phyloP scores from a whole-genome alignment of 2,329 filamentous ascomycete genomes.

The Cryphonectria naterciae region DNA sequence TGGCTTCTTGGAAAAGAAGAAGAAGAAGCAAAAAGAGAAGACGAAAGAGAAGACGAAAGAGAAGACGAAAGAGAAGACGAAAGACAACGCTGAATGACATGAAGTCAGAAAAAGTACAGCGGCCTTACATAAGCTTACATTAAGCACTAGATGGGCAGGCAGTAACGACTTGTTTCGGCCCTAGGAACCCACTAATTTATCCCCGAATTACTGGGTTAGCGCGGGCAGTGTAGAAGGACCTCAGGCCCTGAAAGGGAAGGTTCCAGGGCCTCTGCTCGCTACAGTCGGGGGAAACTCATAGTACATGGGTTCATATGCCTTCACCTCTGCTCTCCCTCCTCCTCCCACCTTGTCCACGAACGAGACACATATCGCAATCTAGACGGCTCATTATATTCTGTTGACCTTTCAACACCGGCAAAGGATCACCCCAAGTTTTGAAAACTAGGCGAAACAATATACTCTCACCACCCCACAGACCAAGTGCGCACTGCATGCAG shows the following conservation, averaged over 20 bases:
- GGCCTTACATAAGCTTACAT: slow-evolving; percentile 25
- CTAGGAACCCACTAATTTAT: not conserved
- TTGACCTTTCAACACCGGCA: not conserved
- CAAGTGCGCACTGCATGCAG: not conserved
- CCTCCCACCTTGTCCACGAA: not conserved
- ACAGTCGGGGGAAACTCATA: not conserved
- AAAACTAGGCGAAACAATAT: not conserved
- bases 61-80: slow-evolving; percentile 31
- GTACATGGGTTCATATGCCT: not conserved
- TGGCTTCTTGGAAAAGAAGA: too few relatives aligned
- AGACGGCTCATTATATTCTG: not conserved
- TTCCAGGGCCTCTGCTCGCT: not conserved
- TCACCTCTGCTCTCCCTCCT: too few relatives aligned
- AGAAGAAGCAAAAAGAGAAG: too few relatives aligned
- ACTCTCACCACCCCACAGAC: not conserved
- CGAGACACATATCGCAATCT: not conserved
- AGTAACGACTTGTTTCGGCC: not conserved
- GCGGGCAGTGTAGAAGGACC: not conserved
- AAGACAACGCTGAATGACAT: slow-evolving; percentile 46
- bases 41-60: slow-evolving; percentile 34
- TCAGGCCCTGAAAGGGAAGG: not conserved
- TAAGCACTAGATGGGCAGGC: not conserved
- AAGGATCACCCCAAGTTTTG: not conserved
- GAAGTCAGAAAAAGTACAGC: slow-evolving; percentile 41
- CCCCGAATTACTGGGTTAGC: not conserved